Percentiles rank a stretch among this genome's conserved stretches.
These are phyloP conservation scores for Bondarzewia mesenterica DNA, from an alignment of 1,284 basidiomycete genomes.

Conservation along the genomic window DNA sequence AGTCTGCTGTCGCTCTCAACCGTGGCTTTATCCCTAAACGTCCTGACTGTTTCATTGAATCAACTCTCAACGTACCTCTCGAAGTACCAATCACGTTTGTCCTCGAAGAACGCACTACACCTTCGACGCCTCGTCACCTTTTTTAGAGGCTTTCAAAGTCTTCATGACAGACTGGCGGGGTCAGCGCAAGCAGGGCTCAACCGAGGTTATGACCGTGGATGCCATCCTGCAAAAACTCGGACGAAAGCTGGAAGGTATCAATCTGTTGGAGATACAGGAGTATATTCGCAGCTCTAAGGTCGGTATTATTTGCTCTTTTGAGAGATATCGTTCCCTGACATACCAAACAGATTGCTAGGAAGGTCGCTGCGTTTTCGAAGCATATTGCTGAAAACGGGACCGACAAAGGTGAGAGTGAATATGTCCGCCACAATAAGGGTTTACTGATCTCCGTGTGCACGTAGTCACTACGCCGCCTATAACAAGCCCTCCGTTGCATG, in stretches of 20 bases:
- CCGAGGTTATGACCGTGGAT: conserved; percentile 57
- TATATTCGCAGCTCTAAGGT: conserved; percentile 88
- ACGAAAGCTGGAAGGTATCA: conserved; percentile 61
- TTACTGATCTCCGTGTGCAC: no score
- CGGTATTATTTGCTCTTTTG: conserved; percentile 15
- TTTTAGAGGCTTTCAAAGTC: conserved; percentile 56
- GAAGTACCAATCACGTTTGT: conserved; percentile 73
- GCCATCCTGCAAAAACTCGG: conserved; percentile 65
- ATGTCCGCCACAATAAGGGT: no score
- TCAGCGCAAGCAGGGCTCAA: conserved; percentile 1
- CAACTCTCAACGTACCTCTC: conserved; percentile 78
- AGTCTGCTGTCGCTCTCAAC: conserved; percentile 86
- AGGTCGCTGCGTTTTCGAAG: neutral
- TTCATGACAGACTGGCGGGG: conserved; percentile 46
- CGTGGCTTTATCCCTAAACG: conserved; percentile 51
- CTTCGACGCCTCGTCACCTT: conserved; percentile 75
- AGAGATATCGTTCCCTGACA: neutral
- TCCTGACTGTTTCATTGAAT: conserved; percentile 56
- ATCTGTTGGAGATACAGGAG: conserved; percentile 75
- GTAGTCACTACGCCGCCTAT: no score
- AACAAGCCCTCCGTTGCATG: conserved; percentile 79
- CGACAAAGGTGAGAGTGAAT: no score
- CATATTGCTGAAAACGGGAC: no score
- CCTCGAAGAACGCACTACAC: conserved; percentile 69
- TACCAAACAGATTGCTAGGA: neutral